Base-by-base conservation (phyloP, 2,329 filamentous ascomycete species). In the Fusarium luffae region DNA sequence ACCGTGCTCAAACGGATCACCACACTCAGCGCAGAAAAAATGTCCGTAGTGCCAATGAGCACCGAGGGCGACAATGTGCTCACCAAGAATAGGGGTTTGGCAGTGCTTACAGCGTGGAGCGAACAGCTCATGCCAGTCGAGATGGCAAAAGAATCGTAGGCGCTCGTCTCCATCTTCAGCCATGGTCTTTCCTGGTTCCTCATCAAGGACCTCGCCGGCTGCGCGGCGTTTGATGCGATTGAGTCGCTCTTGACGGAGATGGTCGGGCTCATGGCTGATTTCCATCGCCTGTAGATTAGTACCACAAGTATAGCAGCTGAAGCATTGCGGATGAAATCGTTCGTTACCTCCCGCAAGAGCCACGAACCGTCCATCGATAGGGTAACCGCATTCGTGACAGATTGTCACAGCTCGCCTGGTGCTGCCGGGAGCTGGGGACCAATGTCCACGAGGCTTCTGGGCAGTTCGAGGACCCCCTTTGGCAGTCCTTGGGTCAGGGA, bases 1-100 rank as follows among this genome's bases (percentile, higher is more conserved):
- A 63, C 87, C 88, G 49, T 85, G 84, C 71, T 86, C 93, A 78
- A 99, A 99, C 1, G 96, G 95, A 82, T 99, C 95, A 72, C 96
- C 96, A 78, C 96, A 99, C 84, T 99, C 94, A 43, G 96, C 96
- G 77, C 96, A 99, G 86, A 99, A 99, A 83, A 99, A 99, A 82
- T 99, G 96, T 0, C 96, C 96, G 55, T 93, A 92, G 79, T 99
- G 96, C 93, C 93, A 99, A 81, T 97, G 94, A n/a, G 91, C 89
- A 2, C 96, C 96, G 59, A 97, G 93, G 2, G 96, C 96, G 16
- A 98, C 91, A 32, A 98, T 90, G 72, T 98, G 93, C 80, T 98
- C 94, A 43, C 94, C 94, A 72, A 98, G 90, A 75, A 99, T 99
- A 5, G 96, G 95, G 10, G 96, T 99, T 79, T 92, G 94, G 87